Evolutionary conservation across 805 yeast species (phyloP).

Genomic region (Kuraishia molischiana): DNA sequence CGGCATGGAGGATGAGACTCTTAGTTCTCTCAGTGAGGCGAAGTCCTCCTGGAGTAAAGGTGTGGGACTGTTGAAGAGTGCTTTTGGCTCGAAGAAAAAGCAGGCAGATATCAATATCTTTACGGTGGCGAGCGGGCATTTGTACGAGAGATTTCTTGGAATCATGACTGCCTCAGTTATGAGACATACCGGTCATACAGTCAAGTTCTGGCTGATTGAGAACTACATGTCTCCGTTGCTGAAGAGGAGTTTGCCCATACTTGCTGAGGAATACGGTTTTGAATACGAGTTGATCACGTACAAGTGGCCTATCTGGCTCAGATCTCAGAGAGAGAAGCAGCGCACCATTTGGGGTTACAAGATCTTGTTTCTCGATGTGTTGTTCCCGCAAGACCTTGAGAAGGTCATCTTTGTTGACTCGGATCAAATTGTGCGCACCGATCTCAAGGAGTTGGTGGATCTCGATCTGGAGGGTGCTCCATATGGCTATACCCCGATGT

Average conservation of each 20-base stretch:
- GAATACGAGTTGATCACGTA: slow-evolving; percentile 72
- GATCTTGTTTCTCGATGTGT: slow-evolving; percentile 73
- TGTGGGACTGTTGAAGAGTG: not conserved
- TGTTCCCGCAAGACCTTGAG: slow-evolving; percentile 71
- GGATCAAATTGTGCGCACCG: slow-evolving; percentile 73
- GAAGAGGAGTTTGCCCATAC: slow-evolving; percentile 43
- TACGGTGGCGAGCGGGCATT: slow-evolving; percentile 74
- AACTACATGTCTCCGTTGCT: slow-evolving; percentile 70
- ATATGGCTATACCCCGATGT: slow-evolving; percentile 83
- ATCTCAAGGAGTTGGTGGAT: slow-evolving; percentile 57
- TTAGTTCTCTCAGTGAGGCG: not conserved
- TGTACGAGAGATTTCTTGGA: slow-evolving; percentile 62
- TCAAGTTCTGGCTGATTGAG: slow-evolving; percentile 83
- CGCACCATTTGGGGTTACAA: slow-evolving; percentile 86
- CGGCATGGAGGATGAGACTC: slow-evolving; percentile 8
- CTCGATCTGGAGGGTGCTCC: slow-evolving; percentile 72
- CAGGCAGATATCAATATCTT: slow-evolving; percentile 70
- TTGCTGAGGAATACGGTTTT: slow-evolving; percentile 52
- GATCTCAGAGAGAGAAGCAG: slow-evolving; percentile 68
- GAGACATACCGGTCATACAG: slow-evolving; percentile 50
- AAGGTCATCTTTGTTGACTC: slow-evolving; percentile 82
- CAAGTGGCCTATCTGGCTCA: slow-evolving; percentile 90
- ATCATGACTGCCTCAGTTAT: slow-evolving; percentile 78
- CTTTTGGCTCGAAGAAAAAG: slow-evolving; percentile 7
- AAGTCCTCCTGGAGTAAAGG: not conserved